phyloP scores from a whole-genome alignment of 768 basidiomycete species.

The Tylopilus balloui region DNA sequence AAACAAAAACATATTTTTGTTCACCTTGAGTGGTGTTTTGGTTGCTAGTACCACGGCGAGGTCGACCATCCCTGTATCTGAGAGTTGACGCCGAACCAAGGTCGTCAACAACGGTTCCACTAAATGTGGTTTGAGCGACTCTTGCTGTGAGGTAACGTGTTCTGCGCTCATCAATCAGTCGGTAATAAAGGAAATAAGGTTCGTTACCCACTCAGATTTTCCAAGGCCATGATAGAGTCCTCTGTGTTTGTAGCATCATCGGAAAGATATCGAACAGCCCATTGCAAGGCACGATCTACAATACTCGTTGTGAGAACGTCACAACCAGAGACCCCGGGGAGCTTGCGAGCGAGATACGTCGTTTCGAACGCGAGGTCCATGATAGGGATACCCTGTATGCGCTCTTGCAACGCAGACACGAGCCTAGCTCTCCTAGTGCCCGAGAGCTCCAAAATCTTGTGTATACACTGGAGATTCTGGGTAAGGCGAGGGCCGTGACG shows the following conservation, averaged over 20 bases:
- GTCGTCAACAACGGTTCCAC: constrained; percentile 70
- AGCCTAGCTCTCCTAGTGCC: constrained; percentile 18
- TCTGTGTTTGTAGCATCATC: constrained; percentile 27
- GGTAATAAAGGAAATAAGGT: background rate
- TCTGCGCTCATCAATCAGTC: constrained; percentile 9
- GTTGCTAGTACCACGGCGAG: constrained; percentile 41
- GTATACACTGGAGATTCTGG: constrained; percentile 24
- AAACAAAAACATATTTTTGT: constrained; percentile 6
- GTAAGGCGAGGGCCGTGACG: background rate
- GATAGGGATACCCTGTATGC: constrained; percentile 25
- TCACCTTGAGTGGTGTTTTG: constrained; percentile 59
- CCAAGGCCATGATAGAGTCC: constrained; percentile 21
- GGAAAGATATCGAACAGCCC: constrained; percentile 47
- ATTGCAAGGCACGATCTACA: constrained; percentile 47
- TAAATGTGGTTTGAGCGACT: constrained; percentile 45
- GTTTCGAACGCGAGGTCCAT: constrained; percentile 29
- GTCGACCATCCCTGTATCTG: constrained; percentile 36
- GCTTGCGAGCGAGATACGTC: constrained; percentile 31
- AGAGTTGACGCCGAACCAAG: constrained; percentile 57
- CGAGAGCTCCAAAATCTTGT: constrained; percentile 25
- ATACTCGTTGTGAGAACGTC: constrained; percentile 29
- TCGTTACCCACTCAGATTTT: constrained; percentile 37
- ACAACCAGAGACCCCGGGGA: constrained; percentile 23
- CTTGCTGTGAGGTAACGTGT: constrained; percentile 8
- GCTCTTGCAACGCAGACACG: constrained; percentile 24